Percentiles rank a stretch among this genome's conserved stretches.
Evolutionary conservation across 225 moss, liverwort and hornwort species (phyloP).

Genomic region (Neckera pumila): DNA sequence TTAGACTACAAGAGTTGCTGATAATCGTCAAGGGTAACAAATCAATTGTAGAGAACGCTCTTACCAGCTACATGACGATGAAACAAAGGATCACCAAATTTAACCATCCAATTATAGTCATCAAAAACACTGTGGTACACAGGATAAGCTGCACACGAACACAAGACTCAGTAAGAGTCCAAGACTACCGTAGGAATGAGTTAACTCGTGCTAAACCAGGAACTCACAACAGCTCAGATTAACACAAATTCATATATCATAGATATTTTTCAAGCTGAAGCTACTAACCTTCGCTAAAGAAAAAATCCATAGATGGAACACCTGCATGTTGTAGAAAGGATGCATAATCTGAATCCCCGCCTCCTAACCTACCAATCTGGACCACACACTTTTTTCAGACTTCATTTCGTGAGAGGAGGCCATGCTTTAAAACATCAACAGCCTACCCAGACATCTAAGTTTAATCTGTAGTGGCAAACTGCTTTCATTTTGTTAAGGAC

Average conservation of each 20-base stretch:
- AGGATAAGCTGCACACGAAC: slow-evolving; percentile 44
- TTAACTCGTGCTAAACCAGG: neutral
- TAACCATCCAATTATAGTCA: slow-evolving; percentile 78
- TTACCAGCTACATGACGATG: slow-evolving; percentile 82
- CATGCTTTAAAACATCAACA: neutral
- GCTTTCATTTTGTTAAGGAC: neutral
- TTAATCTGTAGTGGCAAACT: neutral
- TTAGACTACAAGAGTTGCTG: neutral
- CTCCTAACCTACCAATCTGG: slow-evolving; percentile 73
- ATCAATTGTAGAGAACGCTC: neutral
- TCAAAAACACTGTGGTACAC: slow-evolving; percentile 77
- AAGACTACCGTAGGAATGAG: neutral
- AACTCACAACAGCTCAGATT: neutral
- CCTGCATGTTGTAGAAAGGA: slow-evolving; percentile 84
- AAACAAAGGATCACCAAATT: slow-evolving; percentile 79
- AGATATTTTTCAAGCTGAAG: neutral
- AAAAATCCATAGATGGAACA: slow-evolving; percentile 58
- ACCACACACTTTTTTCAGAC: neutral
- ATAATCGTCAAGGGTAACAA: neutral
- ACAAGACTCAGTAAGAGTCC: neutral
- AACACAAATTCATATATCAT: neutral
- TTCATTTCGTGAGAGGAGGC: neutral
- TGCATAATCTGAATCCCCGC: slow-evolving; percentile 67
- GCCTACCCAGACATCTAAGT: neutral
- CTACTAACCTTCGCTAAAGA: slow-evolving; percentile 51